phyloP scores from a whole-genome alignment of 805 yeast genomes.

The Wickerhamomyces sydowiorum region DNA sequence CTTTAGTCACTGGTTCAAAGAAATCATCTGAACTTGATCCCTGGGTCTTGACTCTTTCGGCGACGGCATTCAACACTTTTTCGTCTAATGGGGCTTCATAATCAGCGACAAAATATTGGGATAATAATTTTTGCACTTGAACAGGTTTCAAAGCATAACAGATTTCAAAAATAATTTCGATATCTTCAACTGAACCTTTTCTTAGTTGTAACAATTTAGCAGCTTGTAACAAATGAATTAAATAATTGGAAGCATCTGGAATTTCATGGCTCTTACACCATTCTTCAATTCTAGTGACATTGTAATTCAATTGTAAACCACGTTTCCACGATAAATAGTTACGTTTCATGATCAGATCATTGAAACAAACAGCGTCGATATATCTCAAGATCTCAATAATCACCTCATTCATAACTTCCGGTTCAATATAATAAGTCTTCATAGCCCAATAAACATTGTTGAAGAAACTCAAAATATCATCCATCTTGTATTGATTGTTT shows the following conservation, averaged over 20 bases:
- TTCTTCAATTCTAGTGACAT: slow-evolving; percentile 93
- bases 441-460: slow-evolving; percentile 89
- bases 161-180: slow-evolving; percentile 87
- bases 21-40: slow-evolving; percentile 53
- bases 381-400: slow-evolving; percentile 76
- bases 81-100: slow-evolving; percentile 90
- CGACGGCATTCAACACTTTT: slow-evolving; percentile 73
- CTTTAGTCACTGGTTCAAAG: slow-evolving; percentile 62
- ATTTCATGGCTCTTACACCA: slow-evolving; percentile 96
- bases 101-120: slow-evolving; percentile 88
- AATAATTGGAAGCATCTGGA: slow-evolving; percentile 77
- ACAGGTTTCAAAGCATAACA: slow-evolving; percentile 91
- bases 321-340: slow-evolving; percentile 96
- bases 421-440: slow-evolving; percentile 85
- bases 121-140: slow-evolving; percentile 89
- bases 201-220: slow-evolving; percentile 89
- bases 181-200: slow-evolving; percentile 84
- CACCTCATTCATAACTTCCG: slow-evolving; percentile 77
- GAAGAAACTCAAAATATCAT: slow-evolving; percentile 84
- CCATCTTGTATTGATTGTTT: slow-evolving; percentile 80
- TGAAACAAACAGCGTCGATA: slow-evolving; percentile 91
- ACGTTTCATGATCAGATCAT: slow-evolving; percentile 91
- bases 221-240: slow-evolving; percentile 86
- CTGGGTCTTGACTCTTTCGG: slow-evolving; percentile 67
- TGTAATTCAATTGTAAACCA: slow-evolving; percentile 93